A percentile compares a stretch with the other conserved stretches of the same genome.
phyloP scores from a whole-genome alignment of 148 eudicot genomes.

The Chenopodium berlandieri region DNA sequence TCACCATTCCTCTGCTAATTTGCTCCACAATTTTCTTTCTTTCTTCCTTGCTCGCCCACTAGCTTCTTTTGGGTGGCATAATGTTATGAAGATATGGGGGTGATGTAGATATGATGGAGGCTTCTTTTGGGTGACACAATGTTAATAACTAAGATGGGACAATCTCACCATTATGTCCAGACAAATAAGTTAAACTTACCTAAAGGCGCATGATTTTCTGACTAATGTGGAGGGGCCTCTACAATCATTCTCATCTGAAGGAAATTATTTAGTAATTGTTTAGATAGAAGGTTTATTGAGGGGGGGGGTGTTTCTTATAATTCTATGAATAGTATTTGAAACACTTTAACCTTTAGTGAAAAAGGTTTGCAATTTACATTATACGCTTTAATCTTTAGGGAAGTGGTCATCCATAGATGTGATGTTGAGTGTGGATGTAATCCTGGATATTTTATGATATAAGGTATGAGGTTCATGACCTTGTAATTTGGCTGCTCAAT shows the following conservation, averaged over 20 bases:
- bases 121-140: background rate
- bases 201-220: background rate
- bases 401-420: background rate
- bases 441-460: background rate
- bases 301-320: background rate
- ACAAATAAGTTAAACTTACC: background rate
- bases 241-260: no score
- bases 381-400: background rate
- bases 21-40: no score
- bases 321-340: background rate
- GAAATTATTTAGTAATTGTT: background rate
- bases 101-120: background rate
- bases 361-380: background rate
- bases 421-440: background rate
- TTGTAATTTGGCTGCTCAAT: background rate
- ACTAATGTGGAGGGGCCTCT: background rate
- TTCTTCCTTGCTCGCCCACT: no score
- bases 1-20: no score
- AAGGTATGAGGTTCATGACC: background rate
- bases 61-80: no score
- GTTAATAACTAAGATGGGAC: background rate
- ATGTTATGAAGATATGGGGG: no score
- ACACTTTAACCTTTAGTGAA: background rate
- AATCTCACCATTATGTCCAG: background rate
- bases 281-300: background rate